Conservation (phyloP, 495 filamentous ascomycete genomes). For the Cladorrhinum samala region DNA sequence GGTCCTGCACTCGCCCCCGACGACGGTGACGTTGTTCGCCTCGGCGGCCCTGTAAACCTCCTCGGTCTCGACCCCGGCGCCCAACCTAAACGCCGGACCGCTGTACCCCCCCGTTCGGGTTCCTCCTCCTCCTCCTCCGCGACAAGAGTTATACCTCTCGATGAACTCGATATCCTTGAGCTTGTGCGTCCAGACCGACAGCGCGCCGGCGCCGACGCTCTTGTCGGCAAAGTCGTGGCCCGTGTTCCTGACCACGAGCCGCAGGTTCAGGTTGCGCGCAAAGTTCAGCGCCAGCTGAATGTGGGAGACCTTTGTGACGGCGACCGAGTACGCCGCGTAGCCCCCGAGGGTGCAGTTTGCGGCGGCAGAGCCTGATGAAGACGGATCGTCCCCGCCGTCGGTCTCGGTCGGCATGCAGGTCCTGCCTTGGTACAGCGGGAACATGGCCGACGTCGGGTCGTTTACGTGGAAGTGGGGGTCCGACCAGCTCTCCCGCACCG, state of each 20-base stretch:
- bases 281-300: slow-evolving; percentile 58
- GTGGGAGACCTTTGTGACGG: slow-evolving; percentile 49
- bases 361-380: slow-evolving; percentile 17
- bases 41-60: slow-evolving; percentile 42
- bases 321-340: slow-evolving; percentile 54
- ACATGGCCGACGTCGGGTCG: slow-evolving; percentile 45
- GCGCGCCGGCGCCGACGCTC: slow-evolving; percentile 42
- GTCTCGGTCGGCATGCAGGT: slow-evolving; percentile 43
- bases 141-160: slow-evolving; percentile 30
- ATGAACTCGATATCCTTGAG: slow-evolving; percentile 46
- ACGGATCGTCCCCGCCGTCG: too few relatives aligned
- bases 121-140: too few relatives aligned
- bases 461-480: slow-evolving; percentile 26
- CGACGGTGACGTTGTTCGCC: slow-evolving; percentile 31
- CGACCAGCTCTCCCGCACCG: slow-evolving; percentile 28
- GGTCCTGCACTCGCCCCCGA: slow-evolving; percentile 48
- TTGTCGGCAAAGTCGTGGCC: slow-evolving; percentile 55
- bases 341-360: slow-evolving; percentile 52
- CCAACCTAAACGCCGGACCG: slow-evolving; percentile 45
- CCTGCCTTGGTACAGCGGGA: slow-evolving; percentile 41
- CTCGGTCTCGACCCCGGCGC: slow-evolving; percentile 39
- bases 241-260: slow-evolving; percentile 61
- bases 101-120: slow-evolving; percentile 25
- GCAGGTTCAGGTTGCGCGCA: slow-evolving; percentile 51
- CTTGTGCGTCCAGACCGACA: slow-evolving; percentile 60